Base-by-base conservation (phyloP, 2,329 filamentous ascomycete genomes). In the Colletotrichum karsti region DNA sequence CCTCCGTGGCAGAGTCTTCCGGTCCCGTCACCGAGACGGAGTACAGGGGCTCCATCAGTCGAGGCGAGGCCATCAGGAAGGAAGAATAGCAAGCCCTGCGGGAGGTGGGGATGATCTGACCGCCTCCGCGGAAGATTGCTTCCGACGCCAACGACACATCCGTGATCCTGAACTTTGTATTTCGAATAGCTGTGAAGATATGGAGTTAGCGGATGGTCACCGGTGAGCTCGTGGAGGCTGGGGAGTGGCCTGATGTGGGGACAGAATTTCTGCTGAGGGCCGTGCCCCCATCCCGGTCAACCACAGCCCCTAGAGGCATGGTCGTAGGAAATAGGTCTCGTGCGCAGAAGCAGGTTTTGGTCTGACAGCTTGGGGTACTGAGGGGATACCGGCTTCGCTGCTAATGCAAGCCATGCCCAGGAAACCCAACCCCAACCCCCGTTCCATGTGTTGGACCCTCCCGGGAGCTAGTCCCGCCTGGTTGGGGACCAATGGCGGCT, bases 1-100 rank as follows among this genome's bases (percentile, higher is more conserved):
- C 86, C 48, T 93, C 92, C 69, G 92, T 92, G 63, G 97, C 94
- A 0, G 94, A 92, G 76, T 97, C 94, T 66, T 96, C 93, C 15
- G 94, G 94, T 0, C 95, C 95, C 4, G 94, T 96, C 89, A 98
- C 97, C 44, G 92, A 93, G 74, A 95, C 95, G 5, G 92, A 89
- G 82, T 98, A 99, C 50, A 98, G 88, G 1, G 96, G 96, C 80
- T 99, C 96, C 95, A 99, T 98, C 30, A 99, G 87, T 50, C 96
- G 90, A 28, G 96, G 96, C 22, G 93, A 96, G 3, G 96, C 95
- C 94, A 98, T 98, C 53, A 99, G 86, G 85, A 99, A 99, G 15
- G 93, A 96, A 7, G 92, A 95, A 81, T 99, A 99, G 80, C 96
- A 95, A 10, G 96, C 94, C 63, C 96, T 90, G 60, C 96, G 91